These are phyloP conservation scores for Tilletia setariae DNA, from an alignment of 1,284 basidiomycete species.

Conservation along the genomic window DNA sequence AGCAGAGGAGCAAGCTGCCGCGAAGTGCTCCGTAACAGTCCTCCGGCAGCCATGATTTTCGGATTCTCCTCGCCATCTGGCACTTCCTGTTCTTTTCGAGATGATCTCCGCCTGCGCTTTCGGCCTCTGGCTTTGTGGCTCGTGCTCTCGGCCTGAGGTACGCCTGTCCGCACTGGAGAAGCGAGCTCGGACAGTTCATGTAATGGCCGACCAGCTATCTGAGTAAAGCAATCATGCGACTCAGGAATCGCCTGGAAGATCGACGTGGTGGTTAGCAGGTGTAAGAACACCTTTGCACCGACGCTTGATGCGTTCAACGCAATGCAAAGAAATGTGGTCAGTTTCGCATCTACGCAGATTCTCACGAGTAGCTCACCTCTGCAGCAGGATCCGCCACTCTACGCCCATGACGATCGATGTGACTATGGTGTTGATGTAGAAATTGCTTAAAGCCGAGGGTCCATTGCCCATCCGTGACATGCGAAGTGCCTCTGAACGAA, in stretches of 20 bases:
- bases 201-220: conserved; percentile 70
- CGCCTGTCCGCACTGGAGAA: no score
- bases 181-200: conserved; percentile 57
- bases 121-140: no score
- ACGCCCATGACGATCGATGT: conserved; percentile 63
- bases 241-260: conserved; percentile 67
- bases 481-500: conserved; percentile 2
- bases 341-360: neutral
- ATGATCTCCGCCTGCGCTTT: no score
- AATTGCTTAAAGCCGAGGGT: conserved; percentile 60
- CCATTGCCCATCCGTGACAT: conserved; percentile 22
- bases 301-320: conserved; percentile 59
- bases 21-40: no score
- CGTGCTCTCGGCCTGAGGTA: no score
- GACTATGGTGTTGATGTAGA: conserved; percentile 70
- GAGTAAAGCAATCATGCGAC: conserved; percentile 71
- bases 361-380: conserved; percentile 58
- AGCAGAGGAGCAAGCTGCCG: no score
- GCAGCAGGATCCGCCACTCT: conserved; percentile 68
- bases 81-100: no score
- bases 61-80: no score
- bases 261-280: conserved; percentile 69
- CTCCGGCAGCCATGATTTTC: no score
- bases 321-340: no score
- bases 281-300: conserved; percentile 68